These are phyloP conservation scores for Corchorus capsularis DNA, from an alignment of 345 rosid species.

Conservation along the genomic window DNA sequence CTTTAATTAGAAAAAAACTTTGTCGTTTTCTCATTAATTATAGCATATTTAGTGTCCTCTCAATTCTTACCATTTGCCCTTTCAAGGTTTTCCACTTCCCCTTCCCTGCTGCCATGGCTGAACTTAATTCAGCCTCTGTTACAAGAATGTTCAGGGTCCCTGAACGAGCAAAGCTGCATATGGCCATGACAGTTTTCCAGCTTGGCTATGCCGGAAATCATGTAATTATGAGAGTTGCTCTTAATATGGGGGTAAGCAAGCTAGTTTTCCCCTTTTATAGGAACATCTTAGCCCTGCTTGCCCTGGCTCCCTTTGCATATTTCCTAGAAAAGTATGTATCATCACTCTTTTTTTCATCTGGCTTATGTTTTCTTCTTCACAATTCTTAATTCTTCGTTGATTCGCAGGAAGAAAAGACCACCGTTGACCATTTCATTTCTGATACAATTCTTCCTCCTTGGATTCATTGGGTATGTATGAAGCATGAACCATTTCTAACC, in stretches of 20 bases:
- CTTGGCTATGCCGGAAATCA: slow-evolving; percentile 69
- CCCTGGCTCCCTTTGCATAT: slow-evolving; percentile 62
- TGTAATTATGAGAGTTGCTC: slow-evolving; percentile 63
- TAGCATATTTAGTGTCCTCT: neutral
- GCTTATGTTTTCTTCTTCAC: neutral
- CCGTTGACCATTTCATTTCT: slow-evolving; percentile 36
- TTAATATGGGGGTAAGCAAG: slow-evolving; percentile 74
- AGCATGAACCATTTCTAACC: neutral
- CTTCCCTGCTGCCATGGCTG: slow-evolving; percentile 24
- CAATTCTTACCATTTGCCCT: slow-evolving; percentile 4
- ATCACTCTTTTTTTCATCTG: too few species aligned
- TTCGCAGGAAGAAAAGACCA: slow-evolving; percentile 60
- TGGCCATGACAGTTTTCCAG: slow-evolving; percentile 64
- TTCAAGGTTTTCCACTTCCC: slow-evolving; percentile 7
- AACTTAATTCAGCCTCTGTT: slow-evolving; percentile 19
- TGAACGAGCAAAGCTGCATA: slow-evolving; percentile 56
- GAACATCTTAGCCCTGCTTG: slow-evolving; percentile 59
- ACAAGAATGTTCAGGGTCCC: slow-evolving; percentile 30
- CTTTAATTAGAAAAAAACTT: neutral
- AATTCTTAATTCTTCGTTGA: neutral
- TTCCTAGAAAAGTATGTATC: slow-evolving; percentile 58
- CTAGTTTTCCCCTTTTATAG: slow-evolving; percentile 71
- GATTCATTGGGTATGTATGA: slow-evolving; percentile 62
- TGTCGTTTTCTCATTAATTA: neutral
- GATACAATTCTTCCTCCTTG: slow-evolving; percentile 64